Evolutionary conservation across 2,329 filamentous ascomycete genomes (phyloP).

Genomic region (Acephala macrosclerotiorum): DNA sequence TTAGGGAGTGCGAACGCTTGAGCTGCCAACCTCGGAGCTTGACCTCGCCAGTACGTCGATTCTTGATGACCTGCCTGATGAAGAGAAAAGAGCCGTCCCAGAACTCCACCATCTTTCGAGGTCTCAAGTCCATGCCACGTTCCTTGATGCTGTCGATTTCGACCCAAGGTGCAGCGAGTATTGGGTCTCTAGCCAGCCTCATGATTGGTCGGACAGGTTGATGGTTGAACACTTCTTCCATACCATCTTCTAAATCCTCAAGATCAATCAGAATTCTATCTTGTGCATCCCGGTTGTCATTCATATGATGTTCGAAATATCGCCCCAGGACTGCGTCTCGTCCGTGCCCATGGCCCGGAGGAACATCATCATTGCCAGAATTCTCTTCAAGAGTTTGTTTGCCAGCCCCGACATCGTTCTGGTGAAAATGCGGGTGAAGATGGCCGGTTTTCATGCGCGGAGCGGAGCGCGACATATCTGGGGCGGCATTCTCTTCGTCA

Average conservation of each 20-base stretch:
- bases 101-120: slow-evolving; percentile 32
- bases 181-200: too few relatives aligned
- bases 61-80: slow-evolving; percentile 47
- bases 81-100: slow-evolving; percentile 46
- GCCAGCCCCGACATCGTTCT: neutral
- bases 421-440: too few relatives aligned
- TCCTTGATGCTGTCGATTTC: slow-evolving; percentile 45
- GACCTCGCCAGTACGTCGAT: slow-evolving; percentile 33
- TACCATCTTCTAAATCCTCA: neutral
- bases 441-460: too few relatives aligned
- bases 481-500: too few relatives aligned
- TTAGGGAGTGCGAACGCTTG: slow-evolving; percentile 44
- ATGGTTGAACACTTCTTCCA: slow-evolving; percentile 2
- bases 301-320: too few relatives aligned
- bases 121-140: slow-evolving; percentile 4
- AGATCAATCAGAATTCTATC: neutral
- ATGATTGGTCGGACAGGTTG: neutral
- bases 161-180: too few relatives aligned
- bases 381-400: neutral
- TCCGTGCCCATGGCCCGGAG: too few relatives aligned
- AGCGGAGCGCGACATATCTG: too few relatives aligned
- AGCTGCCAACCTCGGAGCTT: slow-evolving; percentile 52
- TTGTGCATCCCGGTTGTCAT: neutral
- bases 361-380: too few relatives aligned
- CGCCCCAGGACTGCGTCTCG: too few relatives aligned